A percentile compares a stretch with the other conserved stretches of the same genome.
These are phyloP conservation scores for Capsicum rhomboideum DNA, from an alignment of 257 asterid species.

Conservation along the genomic window DNA sequence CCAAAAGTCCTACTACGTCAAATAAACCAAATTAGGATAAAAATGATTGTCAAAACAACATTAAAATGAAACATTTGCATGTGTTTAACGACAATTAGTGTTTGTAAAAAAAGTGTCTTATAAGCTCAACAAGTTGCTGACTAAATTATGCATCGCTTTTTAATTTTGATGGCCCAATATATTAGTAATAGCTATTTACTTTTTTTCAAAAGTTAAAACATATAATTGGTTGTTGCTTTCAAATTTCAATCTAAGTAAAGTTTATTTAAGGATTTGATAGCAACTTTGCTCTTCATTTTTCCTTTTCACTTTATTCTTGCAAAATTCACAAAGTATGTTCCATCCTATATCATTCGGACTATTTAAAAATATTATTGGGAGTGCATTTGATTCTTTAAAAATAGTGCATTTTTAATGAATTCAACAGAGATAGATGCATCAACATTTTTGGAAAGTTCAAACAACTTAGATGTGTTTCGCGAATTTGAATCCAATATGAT, in stretches of 20 bases:
- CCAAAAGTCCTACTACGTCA: neutral
- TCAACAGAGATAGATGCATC: too few relatives aligned
- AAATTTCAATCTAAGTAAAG: neutral
- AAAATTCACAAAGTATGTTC: neutral
- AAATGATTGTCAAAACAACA: neutral
- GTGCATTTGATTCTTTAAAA: too few relatives aligned
- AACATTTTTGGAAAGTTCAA: too few relatives aligned
- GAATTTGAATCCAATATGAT: neutral
- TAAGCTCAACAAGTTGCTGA: neutral
- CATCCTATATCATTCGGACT: too few relatives aligned
- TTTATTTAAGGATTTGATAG: neutral
- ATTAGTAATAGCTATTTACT: neutral
- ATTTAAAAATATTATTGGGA: too few relatives aligned
- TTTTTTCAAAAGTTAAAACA: neutral
- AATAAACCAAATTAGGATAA: neutral
- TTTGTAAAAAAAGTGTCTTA: neutral
- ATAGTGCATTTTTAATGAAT: too few relatives aligned
- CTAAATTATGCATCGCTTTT: neutral
- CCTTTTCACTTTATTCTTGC: neutral
- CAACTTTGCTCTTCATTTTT: neutral
- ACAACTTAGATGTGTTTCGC: neutral
- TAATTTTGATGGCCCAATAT: neutral
- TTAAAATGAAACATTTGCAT: neutral
- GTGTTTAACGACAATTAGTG: neutral
- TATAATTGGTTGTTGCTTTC: neutral